Evolutionary conservation across 495 filamentous ascomycete species (phyloP), one percentile per base, ranked within the genome.

Genomic region (Aspergillus wentii): DNA sequence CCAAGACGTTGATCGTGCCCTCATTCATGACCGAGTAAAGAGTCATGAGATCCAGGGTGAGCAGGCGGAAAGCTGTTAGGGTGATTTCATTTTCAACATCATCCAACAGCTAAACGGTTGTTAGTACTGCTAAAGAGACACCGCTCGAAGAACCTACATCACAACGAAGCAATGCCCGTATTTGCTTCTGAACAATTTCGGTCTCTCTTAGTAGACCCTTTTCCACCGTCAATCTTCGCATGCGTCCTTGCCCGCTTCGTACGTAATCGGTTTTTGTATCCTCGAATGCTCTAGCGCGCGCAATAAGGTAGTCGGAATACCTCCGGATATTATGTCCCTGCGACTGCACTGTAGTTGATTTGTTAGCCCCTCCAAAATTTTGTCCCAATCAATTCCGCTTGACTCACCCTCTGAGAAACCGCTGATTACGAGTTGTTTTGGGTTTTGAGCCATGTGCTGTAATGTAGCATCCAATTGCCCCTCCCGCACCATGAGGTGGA

Each of bases 41-140:
- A 4, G 82, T 84, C 38, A 99, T 63, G 17, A 99, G 74, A 58
- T 99, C 92, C 50, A 92, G 71, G 8, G 94, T 92, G 27, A 99
- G 64, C 52, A 99, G 71, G 44, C 92, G 75, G 48, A 99, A 99
- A n/a, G 92, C 90, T 3, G 86, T 90, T 47, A 99, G 73, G 8
- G 88, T 94, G 51, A 99, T 96, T 54, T 99, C 92, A 52, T 97
- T 99, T 59, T 97, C 94, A 14, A 85, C 80, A 46, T 97, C 92
- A 40, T 83, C 78, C 33, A 97, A 74, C 36, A 95, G 75, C 88
- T 94, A 47, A 31, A n/a, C 17, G n/a, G 22, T 16, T 8, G 51
- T 65, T 45, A 62, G 64, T 48, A 20, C 51, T 22, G 15, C 18
- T 17, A 8, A 32, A 1, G 6, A 17, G 10, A 33, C 17, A 45